Conservation (phyloP, 192 early-diverging fungal species). For the Backusella sp. region DNA sequence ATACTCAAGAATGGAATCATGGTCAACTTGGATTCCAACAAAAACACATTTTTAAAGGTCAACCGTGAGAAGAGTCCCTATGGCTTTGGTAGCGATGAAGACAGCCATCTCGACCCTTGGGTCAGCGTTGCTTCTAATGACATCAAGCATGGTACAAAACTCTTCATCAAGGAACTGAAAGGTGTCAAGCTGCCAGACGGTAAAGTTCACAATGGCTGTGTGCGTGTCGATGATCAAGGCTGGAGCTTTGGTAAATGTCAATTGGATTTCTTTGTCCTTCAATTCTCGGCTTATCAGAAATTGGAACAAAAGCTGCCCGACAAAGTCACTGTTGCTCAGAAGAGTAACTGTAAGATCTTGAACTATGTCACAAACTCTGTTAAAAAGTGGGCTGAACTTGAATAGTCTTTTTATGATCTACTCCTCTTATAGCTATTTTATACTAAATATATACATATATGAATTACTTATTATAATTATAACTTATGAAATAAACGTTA, state of each 20-base stretch:
- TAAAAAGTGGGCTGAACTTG: conserved; percentile 19
- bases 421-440: neutral
- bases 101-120: conserved; percentile 34
- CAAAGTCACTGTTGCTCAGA: conserved; percentile 10
- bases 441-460: neutral
- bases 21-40: conserved; percentile 24
- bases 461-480: no score
- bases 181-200: conserved; percentile 35
- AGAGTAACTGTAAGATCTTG: conserved; percentile 9
- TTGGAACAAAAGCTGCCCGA: conserved; percentile 11
- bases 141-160: conserved; percentile 26
- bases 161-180: conserved; percentile 36
- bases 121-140: conserved; percentile 42
- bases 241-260: conserved; percentile 36
- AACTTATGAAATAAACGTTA: no score
- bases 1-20: conserved; percentile 29
- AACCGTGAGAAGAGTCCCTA: conserved; percentile 26
- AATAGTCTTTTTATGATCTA: neutral
- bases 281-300: conserved; percentile 11
- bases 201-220: conserved; percentile 44
- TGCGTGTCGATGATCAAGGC: conserved; percentile 39
- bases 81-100: conserved; percentile 16
- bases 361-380: conserved; percentile 22
- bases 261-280: conserved; percentile 33
- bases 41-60: conserved; percentile 20